Base-by-base conservation (phyloP, 2,329 filamentous ascomycete genomes). In the Fusarium sp. region DNA sequence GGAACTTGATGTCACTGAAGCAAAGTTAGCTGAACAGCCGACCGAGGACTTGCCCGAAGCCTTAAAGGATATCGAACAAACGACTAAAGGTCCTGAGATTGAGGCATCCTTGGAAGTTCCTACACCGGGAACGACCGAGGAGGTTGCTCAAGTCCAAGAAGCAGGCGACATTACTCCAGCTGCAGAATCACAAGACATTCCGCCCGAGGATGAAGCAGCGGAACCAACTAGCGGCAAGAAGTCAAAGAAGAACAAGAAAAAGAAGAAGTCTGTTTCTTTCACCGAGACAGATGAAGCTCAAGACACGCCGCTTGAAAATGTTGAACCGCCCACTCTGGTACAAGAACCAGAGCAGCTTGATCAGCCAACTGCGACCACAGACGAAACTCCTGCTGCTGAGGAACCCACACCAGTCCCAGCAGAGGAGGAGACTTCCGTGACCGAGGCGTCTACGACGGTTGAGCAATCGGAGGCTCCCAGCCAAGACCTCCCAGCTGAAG, bases 191-290 rank as follows among this genome's bases (percentile, higher is more conserved):
- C 58, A 58, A 36, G 59, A 65, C n/a, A 47, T n/a, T n/a, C 39
- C 53, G 10, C 63, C 59, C 5, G 73, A 72, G n/a, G 66, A 70
- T 6, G 70, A 76, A 34, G 57, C 23, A 18, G 51, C 27, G 30
- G 65, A 57, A 13, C 41, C 62, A n/a, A 28, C 30, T 27, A 70
- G 51, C 39, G 68, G 59, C 56, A 77, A 74, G 62, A 77, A 75
- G 52, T 66, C 66, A 8, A 76, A 73, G 68, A 77, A 73, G 57
- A 73, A 61, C 65, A 77, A 76, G 52, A 79, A 80, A 67, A 78
- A 79, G 72, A 73, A 73, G 54, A 75, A 75, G 53, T 69, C 74
- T 31, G 66, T 65, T 12, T 61, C 66, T 37, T 62, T 70, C n/a
- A 40, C 46, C 15, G 69, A 75, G 46, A 47, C 59, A 11, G 66